Conservation (phyloP, 1,139 yeast species). For the Scheffersomyces insectosa region DNA sequence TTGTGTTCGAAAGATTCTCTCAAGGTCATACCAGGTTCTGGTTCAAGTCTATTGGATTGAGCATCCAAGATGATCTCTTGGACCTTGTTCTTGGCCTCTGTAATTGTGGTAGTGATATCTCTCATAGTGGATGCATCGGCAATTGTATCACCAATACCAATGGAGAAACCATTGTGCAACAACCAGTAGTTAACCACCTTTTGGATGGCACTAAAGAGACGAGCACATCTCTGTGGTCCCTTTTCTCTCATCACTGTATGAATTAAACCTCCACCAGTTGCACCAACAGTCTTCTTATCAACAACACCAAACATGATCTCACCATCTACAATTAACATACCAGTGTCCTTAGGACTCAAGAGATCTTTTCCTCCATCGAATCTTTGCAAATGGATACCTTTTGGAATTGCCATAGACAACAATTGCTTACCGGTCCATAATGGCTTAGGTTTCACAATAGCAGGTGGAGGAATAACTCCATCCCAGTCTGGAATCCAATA, state of each 20-base stretch:
- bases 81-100: constrained; percentile 89
- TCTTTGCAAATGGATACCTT: constrained; percentile 91
- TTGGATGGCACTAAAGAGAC: constrained; percentile 88
- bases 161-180: constrained; percentile 93
- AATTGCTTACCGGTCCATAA: constrained; percentile 98
- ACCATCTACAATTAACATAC: constrained; percentile 91
- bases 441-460: constrained; percentile 91
- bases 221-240: constrained; percentile 89
- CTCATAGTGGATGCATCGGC: constrained; percentile 97
- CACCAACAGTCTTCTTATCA: constrained; percentile 97
- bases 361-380: constrained; percentile 89
- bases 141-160: constrained; percentile 99
- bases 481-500: constrained; percentile 99
- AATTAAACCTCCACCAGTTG: constrained; percentile 96
- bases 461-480: constrained; percentile 97
- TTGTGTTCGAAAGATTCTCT: constrained; percentile 98
- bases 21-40: constrained; percentile 99
- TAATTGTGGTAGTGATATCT: constrained; percentile 87
- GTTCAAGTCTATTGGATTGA: constrained; percentile 81
- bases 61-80: constrained; percentile 92
- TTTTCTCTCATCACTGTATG: constrained; percentile 98
- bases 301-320: constrained; percentile 97
- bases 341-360: constrained; percentile 82
- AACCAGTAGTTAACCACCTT: constrained; percentile 97
- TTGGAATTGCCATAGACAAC: constrained; percentile 89